Conservation (phyloP, 2,329 filamentous ascomycete genomes). For the Orbilia javanica region DNA sequence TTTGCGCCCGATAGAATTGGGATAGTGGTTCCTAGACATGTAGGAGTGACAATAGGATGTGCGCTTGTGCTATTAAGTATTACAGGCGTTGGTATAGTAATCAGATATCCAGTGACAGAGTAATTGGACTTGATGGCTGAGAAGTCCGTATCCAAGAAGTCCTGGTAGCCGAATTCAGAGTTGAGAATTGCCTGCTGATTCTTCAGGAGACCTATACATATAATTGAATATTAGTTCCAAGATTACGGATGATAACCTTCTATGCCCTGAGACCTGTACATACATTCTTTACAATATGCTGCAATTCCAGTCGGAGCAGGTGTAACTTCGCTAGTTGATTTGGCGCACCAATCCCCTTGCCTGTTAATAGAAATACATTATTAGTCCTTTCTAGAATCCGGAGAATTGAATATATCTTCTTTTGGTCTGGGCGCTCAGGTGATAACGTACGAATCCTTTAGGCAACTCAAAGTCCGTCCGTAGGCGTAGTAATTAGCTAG, state of each 20-base stretch:
- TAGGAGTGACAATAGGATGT: slow-evolving; percentile 36
- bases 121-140: slow-evolving; percentile 41
- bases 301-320: slow-evolving; percentile 33
- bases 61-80: slow-evolving; percentile 42
- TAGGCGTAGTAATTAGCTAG: slow-evolving; percentile 48
- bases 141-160: slow-evolving; percentile 36
- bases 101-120: slow-evolving; percentile 39
- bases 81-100: slow-evolving; percentile 36
- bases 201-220: slow-evolving; percentile 30
- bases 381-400: slow-evolving; percentile 15
- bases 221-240: slow-evolving; percentile 15
- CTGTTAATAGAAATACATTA: slow-evolving; percentile 21
- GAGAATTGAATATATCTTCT: slow-evolving; percentile 1
- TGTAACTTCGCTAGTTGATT: slow-evolving; percentile 36
- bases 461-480: slow-evolving; percentile 42
- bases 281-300: slow-evolving; percentile 41
- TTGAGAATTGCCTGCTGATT: slow-evolving; percentile 41
- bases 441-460: slow-evolving; percentile 45
- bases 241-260: neutral
- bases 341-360: slow-evolving; percentile 39
- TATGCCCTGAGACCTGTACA: slow-evolving; percentile 3
- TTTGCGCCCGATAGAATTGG: slow-evolving; percentile 44
- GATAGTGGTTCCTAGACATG: slow-evolving; percentile 41
- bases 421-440: neutral
- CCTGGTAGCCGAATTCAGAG: slow-evolving; percentile 42